Evolutionary conservation across 2,329 filamentous ascomycete genomes (phyloP).

Genomic region (Malbranchea zuffiana): DNA sequence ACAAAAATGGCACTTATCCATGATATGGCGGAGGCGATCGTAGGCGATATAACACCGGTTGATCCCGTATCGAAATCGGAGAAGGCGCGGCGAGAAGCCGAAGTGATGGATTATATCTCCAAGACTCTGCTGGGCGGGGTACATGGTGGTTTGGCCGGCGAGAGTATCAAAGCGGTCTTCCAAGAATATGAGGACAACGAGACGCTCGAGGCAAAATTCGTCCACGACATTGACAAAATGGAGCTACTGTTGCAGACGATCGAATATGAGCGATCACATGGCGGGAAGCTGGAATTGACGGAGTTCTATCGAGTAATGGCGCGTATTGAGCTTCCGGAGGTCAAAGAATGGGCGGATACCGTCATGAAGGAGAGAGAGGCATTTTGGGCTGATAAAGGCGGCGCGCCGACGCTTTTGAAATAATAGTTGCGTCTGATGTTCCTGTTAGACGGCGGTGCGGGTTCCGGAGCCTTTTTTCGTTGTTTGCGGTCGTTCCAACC

Average conservation of each 20-base stretch:
- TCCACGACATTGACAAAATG: slow-evolving; percentile 96
- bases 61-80: slow-evolving; percentile 71
- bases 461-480: too few species aligned
- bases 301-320: slow-evolving; percentile 76
- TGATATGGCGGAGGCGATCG: slow-evolving; percentile 92
- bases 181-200: slow-evolving; percentile 86
- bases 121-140: slow-evolving; percentile 61
- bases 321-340: slow-evolving; percentile 64
- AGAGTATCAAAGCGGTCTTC: slow-evolving; percentile 70
- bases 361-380: slow-evolving; percentile 63
- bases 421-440: too few species aligned
- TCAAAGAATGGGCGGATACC: slow-evolving; percentile 66
- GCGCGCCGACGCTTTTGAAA: slow-evolving; percentile 7
- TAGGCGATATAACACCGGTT: slow-evolving; percentile 92
- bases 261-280: slow-evolving; percentile 73
- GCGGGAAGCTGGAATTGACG: slow-evolving; percentile 59
- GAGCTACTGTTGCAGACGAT: slow-evolving; percentile 91
- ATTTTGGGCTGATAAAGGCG: slow-evolving; percentile 52
- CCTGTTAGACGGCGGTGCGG: too few species aligned
- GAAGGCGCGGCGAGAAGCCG: slow-evolving; percentile 75
- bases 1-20: slow-evolving; percentile 93
- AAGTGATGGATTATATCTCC: slow-evolving; percentile 87
- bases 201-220: slow-evolving; percentile 76
- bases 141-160: slow-evolving; percentile 56
- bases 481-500: too few species aligned